Evolutionary conservation across 345 rosid genomes (phyloP).

Genomic region (Lepidium africanum): DNA sequence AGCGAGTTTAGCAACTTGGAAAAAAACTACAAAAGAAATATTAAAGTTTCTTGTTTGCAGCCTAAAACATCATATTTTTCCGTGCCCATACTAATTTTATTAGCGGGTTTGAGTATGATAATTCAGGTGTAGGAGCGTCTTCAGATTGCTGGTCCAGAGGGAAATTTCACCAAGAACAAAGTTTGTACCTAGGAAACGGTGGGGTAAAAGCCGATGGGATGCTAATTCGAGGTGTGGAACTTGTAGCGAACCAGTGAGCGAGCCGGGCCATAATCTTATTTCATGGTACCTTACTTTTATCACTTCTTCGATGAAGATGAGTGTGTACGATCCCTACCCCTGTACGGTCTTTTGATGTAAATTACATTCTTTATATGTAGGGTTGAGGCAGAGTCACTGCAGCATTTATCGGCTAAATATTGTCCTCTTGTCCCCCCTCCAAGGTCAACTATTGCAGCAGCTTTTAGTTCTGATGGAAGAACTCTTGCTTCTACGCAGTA

Average conservation of each 20-base stretch:
- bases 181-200: conserved; percentile 46
- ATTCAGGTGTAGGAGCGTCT: conserved; percentile 52
- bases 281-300: conserved; percentile 48
- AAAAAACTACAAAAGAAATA: background rate
- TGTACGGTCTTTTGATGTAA: background rate
- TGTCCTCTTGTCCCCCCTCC: conserved; percentile 92
- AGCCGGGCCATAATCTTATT: conserved; percentile 58
- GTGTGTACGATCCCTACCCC: background rate
- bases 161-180: conserved; percentile 64
- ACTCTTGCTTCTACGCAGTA: conserved; percentile 90
- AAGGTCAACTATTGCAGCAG: conserved; percentile 96
- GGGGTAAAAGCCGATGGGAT: conserved; percentile 48
- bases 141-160: conserved; percentile 53
- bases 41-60: background rate
- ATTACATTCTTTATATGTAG: conserved; percentile 27
- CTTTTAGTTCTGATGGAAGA: conserved; percentile 90
- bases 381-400: conserved; percentile 83
- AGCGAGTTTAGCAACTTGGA: background rate
- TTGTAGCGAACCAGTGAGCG: conserved; percentile 40
- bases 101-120: conserved; percentile 7
- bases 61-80: background rate
- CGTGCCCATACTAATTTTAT: background rate
- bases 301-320: background rate
- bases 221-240: conserved; percentile 29
- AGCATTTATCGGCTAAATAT: conserved; percentile 74